Percentiles rank a stretch among this genome's conserved stretches.
phyloP scores from a whole-genome alignment of 768 basidiomycete species.

The Russula compacta region DNA sequence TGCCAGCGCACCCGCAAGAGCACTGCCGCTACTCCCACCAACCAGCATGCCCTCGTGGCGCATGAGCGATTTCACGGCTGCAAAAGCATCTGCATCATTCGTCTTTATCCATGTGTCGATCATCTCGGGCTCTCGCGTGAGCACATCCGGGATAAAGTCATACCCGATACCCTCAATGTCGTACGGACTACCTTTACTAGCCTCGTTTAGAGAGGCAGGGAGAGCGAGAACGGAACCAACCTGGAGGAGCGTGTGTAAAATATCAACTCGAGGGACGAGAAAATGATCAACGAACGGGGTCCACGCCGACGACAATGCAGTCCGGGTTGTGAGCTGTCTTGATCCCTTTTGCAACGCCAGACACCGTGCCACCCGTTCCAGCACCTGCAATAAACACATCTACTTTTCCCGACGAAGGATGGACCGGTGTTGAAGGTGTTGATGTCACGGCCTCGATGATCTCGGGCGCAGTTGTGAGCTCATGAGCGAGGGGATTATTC shows the following conservation, averaged over 20 bases:
- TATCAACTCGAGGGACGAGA: background rate
- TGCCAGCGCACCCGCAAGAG: slow-evolving; percentile 62
- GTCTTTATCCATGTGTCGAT: slow-evolving; percentile 86
- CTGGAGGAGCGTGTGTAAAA: slow-evolving; percentile 29
- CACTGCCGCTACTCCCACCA: slow-evolving; percentile 89
- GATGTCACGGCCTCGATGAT: slow-evolving; percentile 71
- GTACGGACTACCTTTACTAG: slow-evolving; percentile 46
- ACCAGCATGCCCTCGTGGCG: slow-evolving; percentile 81
- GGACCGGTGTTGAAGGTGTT: slow-evolving; percentile 48
- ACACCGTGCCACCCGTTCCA: slow-evolving; percentile 93
- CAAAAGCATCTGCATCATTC: slow-evolving; percentile 71
- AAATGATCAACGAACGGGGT: slow-evolving; percentile 61
- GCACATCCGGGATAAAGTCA: slow-evolving; percentile 84
- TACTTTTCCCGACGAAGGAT: slow-evolving; percentile 63
- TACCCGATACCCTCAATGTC: slow-evolving; percentile 96
- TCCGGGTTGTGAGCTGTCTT: slow-evolving; percentile 69
- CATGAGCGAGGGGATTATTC: slow-evolving; percentile 89
- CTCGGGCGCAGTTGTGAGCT: slow-evolving; percentile 83
- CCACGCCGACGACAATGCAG: slow-evolving; percentile 74
- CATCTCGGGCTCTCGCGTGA: slow-evolving; percentile 49
- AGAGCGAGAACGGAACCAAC: slow-evolving; percentile 81
- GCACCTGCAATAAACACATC: slow-evolving; percentile 79
- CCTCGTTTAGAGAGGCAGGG: slow-evolving; percentile 54
- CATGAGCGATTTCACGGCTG: slow-evolving; percentile 67
- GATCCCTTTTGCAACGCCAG: slow-evolving; percentile 74